Evolutionary conservation across 1,139 yeast species (phyloP).

Genomic region (Blastobotrys aristatus): DNA sequence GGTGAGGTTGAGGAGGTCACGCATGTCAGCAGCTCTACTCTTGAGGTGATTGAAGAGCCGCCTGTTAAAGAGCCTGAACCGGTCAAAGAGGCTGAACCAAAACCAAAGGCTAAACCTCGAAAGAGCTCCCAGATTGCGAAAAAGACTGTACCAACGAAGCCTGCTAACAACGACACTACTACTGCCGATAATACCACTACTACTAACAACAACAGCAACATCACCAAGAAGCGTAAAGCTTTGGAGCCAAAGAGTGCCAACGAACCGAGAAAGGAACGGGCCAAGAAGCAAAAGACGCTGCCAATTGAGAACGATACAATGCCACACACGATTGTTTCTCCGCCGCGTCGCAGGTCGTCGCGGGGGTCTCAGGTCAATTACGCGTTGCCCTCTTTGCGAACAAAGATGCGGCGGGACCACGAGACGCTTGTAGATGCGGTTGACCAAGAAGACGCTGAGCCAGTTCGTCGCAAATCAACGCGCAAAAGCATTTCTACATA

Average conservation of each 20-base stretch:
- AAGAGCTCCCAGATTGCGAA: neutral
- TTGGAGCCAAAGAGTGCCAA: constrained; percentile 3
- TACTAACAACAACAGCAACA: neutral
- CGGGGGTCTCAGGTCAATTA: constrained; percentile 46
- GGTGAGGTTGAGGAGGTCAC: neutral
- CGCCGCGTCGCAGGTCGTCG: constrained; percentile 14
- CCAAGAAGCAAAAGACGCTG: constrained; percentile 13
- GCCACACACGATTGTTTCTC: constrained; percentile 14
- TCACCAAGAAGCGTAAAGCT: constrained; percentile 2
- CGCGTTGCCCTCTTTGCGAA: constrained; percentile 60
- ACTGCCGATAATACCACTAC: neutral
- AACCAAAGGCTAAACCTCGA: neutral
- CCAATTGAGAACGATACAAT: constrained; percentile 19
- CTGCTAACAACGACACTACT: neutral
- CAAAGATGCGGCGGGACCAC: constrained; percentile 67
- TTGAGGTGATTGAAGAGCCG: neutral
- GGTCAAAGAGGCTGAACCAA: neutral
- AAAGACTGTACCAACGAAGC: neutral
- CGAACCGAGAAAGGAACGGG: neutral
- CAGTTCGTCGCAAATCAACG: neutral
- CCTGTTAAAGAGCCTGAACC: neutral
- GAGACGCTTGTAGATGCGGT: constrained; percentile 56
- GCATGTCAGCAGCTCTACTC: neutral
- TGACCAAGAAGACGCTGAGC: neutral
- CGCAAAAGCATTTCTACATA: neutral